A percentile compares a stretch with the other conserved stretches of the same genome.
phyloP scores from a whole-genome alignment of 257 asterid species.

The Scutellaria barbata region DNA sequence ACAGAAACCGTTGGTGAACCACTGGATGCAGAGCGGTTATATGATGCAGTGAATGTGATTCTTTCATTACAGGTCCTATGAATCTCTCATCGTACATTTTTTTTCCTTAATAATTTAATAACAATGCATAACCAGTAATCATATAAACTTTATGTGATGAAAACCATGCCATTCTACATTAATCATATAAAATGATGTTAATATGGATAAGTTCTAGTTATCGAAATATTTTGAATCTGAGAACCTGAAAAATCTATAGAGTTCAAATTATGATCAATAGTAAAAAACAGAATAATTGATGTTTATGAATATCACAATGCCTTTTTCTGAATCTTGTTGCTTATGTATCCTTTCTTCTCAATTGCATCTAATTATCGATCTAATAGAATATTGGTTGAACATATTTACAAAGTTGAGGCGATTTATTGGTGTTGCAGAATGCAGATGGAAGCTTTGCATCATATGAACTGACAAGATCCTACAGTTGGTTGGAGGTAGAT shows the following conservation, averaged over 20 bases:
- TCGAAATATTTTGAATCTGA: slow-evolving; percentile 13
- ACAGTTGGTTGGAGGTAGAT: slow-evolving; percentile 96
- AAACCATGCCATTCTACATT: slow-evolving; percentile 10
- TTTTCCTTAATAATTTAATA: slow-evolving; percentile 1
- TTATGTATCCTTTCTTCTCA: slow-evolving; percentile 14
- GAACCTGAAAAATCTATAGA: slow-evolving; percentile 9
- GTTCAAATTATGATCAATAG: slow-evolving; percentile 1
- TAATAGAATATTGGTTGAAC: background rate
- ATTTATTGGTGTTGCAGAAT: slow-evolving; percentile 64
- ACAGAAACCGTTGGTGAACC: slow-evolving; percentile 78
- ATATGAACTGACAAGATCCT: slow-evolving; percentile 96
- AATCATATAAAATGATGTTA: background rate
- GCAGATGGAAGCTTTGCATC: slow-evolving; percentile 89
- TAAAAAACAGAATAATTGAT: background rate
- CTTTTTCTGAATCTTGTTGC: slow-evolving; percentile 24
- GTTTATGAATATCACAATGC: slow-evolving; percentile 1
- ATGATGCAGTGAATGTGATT: slow-evolving; percentile 87
- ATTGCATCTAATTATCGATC: slow-evolving; percentile 17
- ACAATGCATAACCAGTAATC: slow-evolving; percentile 1
- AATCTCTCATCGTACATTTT: slow-evolving; percentile 22
- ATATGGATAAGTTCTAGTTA: background rate
- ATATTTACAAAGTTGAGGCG: slow-evolving; percentile 34
- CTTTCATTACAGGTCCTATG: slow-evolving; percentile 87
- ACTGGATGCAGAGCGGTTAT: slow-evolving; percentile 60
- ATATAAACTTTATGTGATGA: slow-evolving; percentile 14